Percentiles rank a stretch among this genome's conserved stretches.
phyloP scores from a whole-genome alignment of 345 rosid species.

The Excoecaria cochinchinensis region DNA sequence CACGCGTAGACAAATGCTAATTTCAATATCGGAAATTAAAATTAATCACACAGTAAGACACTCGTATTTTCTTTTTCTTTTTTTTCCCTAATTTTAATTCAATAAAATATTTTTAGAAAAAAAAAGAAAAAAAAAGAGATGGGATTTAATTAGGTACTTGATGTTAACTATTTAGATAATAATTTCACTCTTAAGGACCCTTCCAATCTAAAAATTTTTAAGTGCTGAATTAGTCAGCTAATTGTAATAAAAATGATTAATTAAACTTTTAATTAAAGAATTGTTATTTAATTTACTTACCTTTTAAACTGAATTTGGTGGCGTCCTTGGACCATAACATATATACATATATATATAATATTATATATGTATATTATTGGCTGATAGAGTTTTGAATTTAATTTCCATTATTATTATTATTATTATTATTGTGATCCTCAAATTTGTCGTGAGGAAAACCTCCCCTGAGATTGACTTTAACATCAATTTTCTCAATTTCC shows the following conservation, averaged over 20 bases:
- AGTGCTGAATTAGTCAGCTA: slow-evolving; percentile 43
- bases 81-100: not conserved
- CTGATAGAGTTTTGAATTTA: slow-evolving; percentile 19
- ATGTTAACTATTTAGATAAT: slow-evolving; percentile 22
- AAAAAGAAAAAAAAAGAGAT: slow-evolving; percentile 10
- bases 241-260: slow-evolving; percentile 17
- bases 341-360: too few relatives aligned
- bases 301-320: slow-evolving; percentile 39
- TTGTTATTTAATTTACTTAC: slow-evolving; percentile 18
- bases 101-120: not conserved
- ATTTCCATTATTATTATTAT: too few relatives aligned
- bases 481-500: slow-evolving; percentile 12
- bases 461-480: slow-evolving; percentile 34
- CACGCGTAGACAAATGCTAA: too few relatives aligned
- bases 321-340: slow-evolving; percentile 27
- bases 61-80: too few relatives aligned
- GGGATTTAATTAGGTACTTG: slow-evolving; percentile 32
- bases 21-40: too few relatives aligned
- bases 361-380: slow-evolving; percentile 13
- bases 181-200: slow-evolving; percentile 20
- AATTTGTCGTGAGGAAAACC: slow-evolving; percentile 7
- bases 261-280: not conserved
- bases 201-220: slow-evolving; percentile 15
- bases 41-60: too few relatives aligned
- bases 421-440: slow-evolving; percentile 3